Evolutionary conservation across 257 asterid species (phyloP), one percentile per base, ranked within the genome.

Genomic region (Solanum pimpinellifolium): DNA sequence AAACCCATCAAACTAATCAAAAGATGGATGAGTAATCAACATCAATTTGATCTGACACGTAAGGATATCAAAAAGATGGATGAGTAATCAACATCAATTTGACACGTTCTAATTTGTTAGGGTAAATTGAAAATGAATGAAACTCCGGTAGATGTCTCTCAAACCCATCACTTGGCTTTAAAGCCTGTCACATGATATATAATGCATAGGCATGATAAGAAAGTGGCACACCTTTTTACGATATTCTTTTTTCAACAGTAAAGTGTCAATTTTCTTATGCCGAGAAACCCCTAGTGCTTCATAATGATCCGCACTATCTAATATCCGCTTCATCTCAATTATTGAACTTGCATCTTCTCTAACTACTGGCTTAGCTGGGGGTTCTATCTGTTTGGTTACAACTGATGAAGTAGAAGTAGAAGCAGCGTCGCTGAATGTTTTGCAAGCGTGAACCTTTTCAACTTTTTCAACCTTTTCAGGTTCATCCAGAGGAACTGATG

Each of bases 321-420:
- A 89, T 87, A 97, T 97, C 89, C 98, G 95, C 90, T 95, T 91
- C 98, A 97, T 95, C 95, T 96, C 99, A 89, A 86, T 66, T n/a
- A 78, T 46, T 41, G 99, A 96, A 92, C 74, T 86, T 44, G 78
- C 91, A 88, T 95, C 99, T 90, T 94, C 97, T 90, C 88, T 95
- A 65, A 90, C 93, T 86, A 93, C 96, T 83, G 88, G 89, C 93
- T 89, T 93, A 81, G 91, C 92, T 87, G 88, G 88, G 90, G 87
- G 62, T 85, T 94, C 98, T 81, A 90, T 94, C 35, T 92, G 94
- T 87, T 93, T 93, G 89, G 91, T 93, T 56, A 92, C 91, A 87
- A 93, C 66, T 65, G 96, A 87, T 76, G 95, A 86, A 83, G 93
- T 85, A 88, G 87, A 88, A 77, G 95, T 87, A 87, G 87, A 88